A percentile compares a stretch with the other conserved stretches of the same genome.
phyloP scores from a whole-genome alignment of 257 asterid species.

The Forsythia suspensa region DNA sequence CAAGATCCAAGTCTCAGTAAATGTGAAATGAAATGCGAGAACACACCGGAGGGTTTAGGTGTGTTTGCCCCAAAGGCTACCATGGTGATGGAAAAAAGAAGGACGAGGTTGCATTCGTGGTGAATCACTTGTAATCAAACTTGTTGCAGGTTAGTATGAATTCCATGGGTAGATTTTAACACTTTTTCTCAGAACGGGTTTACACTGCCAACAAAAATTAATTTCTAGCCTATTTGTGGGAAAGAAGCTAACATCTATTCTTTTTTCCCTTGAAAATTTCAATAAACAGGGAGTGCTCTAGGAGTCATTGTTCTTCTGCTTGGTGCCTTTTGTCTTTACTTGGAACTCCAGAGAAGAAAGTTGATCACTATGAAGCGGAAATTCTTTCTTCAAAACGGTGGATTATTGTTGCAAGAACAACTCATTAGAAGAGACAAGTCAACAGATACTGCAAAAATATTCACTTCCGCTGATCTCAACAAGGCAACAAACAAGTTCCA shows the following conservation, averaged over 20 bases:
- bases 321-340: neutral
- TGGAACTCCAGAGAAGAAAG: constrained; percentile 12
- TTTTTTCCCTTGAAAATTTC: neutral
- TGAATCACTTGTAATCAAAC: neutral
- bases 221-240: neutral
- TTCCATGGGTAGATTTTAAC: too few species aligned
- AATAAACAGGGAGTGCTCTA: neutral
- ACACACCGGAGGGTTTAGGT: constrained; percentile 15
- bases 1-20: neutral
- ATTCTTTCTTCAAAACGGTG: constrained; percentile 20
- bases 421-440: constrained; percentile 2
- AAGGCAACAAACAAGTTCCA: constrained; percentile 25
- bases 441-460: constrained; percentile 5
- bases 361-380: neutral
- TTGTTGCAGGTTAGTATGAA: neutral
- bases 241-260: neutral
- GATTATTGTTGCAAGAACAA: constrained; percentile 24
- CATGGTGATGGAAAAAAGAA: constrained; percentile 20
- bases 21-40: constrained; percentile 22
- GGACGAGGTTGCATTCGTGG: constrained; percentile 20
- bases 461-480: constrained; percentile 15
- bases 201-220: too few species aligned
- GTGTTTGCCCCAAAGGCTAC: constrained; percentile 34
- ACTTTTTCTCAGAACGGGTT: too few species aligned
- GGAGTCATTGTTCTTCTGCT: constrained; percentile 15